Evolutionary conservation across 2,329 filamentous ascomycete species (phyloP).

Genomic region (Verticillium isaacii): DNA sequence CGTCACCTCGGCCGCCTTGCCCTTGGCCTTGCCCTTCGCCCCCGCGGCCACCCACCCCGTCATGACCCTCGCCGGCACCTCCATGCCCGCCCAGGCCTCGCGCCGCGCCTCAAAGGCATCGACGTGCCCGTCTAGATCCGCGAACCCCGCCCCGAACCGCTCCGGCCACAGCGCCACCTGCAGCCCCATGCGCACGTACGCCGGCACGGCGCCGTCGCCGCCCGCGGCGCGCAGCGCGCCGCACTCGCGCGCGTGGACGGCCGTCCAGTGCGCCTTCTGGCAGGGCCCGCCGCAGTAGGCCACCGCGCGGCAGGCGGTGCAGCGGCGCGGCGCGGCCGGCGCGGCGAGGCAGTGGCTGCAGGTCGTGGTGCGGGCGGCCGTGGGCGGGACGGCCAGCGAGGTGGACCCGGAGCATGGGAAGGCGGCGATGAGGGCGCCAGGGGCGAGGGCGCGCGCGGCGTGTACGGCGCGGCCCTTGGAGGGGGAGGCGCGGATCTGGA

Average conservation of each 20-base stretch:
- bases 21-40: not conserved
- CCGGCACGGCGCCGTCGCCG: conserved; percentile 36
- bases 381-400: conserved; percentile 44
- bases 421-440: conserved; percentile 40
- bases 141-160: conserved; percentile 24
- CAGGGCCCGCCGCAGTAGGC: conserved; percentile 51
- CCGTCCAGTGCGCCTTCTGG: conserved; percentile 49
- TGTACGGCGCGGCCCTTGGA: conserved; percentile 41
- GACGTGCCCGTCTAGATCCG: conserved; percentile 41
- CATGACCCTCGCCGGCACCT: conserved; percentile 34
- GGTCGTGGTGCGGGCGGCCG: conserved; percentile 30
- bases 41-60: not conserved
- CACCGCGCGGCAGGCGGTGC: conserved; percentile 47
- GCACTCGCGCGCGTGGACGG: conserved; percentile 52
- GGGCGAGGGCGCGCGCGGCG: conserved; percentile 33
- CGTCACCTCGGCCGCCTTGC: conserved; percentile 22
- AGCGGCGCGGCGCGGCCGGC: conserved; percentile 26
- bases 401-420: conserved; percentile 43
- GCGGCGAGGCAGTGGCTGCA: conserved; percentile 46
- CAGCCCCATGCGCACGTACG: conserved; percentile 48
- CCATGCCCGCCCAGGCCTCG: conserved; percentile 41
- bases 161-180: conserved; percentile 40
- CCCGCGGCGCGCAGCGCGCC: conserved; percentile 17
- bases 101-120: conserved; percentile 20
- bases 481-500: not conserved